phyloP scores from a whole-genome alignment of 1,139 yeast species.

The Zygotorulaspora mrakii region DNA sequence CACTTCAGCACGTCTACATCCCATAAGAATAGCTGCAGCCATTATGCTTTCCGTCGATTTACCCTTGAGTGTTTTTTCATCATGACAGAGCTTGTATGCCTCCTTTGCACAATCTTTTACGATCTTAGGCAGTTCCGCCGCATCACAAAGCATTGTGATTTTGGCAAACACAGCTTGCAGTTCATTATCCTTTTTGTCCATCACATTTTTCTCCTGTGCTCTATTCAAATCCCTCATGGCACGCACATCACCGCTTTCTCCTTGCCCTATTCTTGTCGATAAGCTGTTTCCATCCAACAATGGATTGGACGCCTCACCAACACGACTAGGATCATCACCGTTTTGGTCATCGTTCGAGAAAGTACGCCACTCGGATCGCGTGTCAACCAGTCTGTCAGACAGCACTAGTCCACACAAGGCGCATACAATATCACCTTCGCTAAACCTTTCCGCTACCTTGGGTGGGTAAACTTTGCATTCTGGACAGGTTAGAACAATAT shows the following conservation, averaged over 20 bases:
- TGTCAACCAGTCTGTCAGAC: slow-evolving; percentile 89
- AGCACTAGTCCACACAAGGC: slow-evolving; percentile 93
- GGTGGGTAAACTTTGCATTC: slow-evolving; percentile 96
- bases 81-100: slow-evolving; percentile 87
- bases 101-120: slow-evolving; percentile 98
- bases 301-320: slow-evolving; percentile 98
- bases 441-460: slow-evolving; percentile 87
- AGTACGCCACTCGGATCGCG: slow-evolving; percentile 98
- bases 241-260: slow-evolving; percentile 60
- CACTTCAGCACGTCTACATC: slow-evolving; percentile 91
- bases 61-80: slow-evolving; percentile 82
- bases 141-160: slow-evolving; percentile 95
- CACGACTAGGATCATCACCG: slow-evolving; percentile 98
- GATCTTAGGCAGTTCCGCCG: slow-evolving; percentile 87
- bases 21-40: slow-evolving; percentile 95
- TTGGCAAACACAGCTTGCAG: slow-evolving; percentile 85
- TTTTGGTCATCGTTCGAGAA: slow-evolving; percentile 96
- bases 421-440: slow-evolving; percentile 97
- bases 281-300: slow-evolving; percentile 86
- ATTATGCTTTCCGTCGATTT: slow-evolving; percentile 90
- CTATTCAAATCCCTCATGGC: slow-evolving; percentile 84
- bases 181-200: slow-evolving; percentile 83
- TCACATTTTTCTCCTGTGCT: slow-evolving; percentile 81
- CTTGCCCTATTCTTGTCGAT: slow-evolving; percentile 87
- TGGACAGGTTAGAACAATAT: slow-evolving; percentile 88